phyloP scores from a whole-genome alignment of 2,329 filamentous ascomycete genomes.

The Sporothrix brunneoviolacea region DNA sequence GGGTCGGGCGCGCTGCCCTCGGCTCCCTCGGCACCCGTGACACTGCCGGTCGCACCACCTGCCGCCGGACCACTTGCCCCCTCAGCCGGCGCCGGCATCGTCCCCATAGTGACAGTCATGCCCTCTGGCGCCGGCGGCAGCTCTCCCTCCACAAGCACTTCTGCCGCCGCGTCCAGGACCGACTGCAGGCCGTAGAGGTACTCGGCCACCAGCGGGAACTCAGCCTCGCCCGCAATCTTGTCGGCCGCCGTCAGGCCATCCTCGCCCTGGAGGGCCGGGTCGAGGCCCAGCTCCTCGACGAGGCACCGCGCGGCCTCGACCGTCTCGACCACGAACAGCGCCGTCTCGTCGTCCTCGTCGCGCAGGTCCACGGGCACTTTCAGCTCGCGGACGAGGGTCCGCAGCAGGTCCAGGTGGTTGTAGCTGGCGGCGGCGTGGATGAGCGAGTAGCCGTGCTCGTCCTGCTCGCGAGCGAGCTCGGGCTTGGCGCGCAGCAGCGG shows the following conservation, averaged over 20 bases:
- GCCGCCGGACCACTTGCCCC: slow-evolving; percentile 20
- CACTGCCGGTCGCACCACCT: too few species aligned
- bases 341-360: slow-evolving; percentile 89
- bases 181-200: slow-evolving; percentile 50
- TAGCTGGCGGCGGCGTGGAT: slow-evolving; percentile 92
- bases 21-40: too few species aligned
- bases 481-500: slow-evolving; percentile 68
- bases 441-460: slow-evolving; percentile 89
- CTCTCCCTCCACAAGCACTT: slow-evolving; percentile 17
- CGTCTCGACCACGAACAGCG: slow-evolving; percentile 87
- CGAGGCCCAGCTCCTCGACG: slow-evolving; percentile 73
- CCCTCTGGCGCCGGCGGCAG: slow-evolving; percentile 67
- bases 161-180: slow-evolving; percentile 20
- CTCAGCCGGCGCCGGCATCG: slow-evolving; percentile 50
- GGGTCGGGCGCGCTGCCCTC: slow-evolving; percentile 63
- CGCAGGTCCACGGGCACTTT: slow-evolving; percentile 70
- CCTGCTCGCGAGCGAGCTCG: slow-evolving; percentile 69
- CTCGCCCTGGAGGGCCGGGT: slow-evolving; percentile 57
- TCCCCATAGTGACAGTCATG: slow-evolving; percentile 69
- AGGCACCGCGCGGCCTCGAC: slow-evolving; percentile 70
- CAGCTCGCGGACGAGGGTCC: slow-evolving; percentile 67
- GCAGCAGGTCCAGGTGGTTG: slow-evolving; percentile 74
- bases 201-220: slow-evolving; percentile 66
- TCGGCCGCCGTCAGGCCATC: slow-evolving; percentile 77
- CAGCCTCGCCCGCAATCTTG: slow-evolving; percentile 70